Conservation (phyloP, 805 yeast genomes). For the Candida peoriensis region DNA sequence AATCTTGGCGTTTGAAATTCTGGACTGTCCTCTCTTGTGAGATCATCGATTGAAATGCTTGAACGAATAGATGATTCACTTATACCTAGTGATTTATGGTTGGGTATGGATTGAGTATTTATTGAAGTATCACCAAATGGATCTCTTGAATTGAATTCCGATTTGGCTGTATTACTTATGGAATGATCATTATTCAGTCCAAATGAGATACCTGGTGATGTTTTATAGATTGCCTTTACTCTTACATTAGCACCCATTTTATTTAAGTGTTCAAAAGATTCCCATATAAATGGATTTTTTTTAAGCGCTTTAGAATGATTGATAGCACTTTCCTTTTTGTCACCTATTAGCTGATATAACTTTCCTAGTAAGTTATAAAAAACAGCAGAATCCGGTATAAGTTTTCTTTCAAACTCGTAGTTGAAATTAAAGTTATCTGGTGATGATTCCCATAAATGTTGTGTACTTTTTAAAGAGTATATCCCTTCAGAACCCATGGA, state of each 20-base stretch:
- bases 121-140: slow-evolving; percentile 24
- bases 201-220: slow-evolving; percentile 10
- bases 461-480: slow-evolving; percentile 37
- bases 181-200: slow-evolving; percentile 7
- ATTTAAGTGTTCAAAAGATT: slow-evolving; percentile 75
- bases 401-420: slow-evolving; percentile 33
- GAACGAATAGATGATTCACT: slow-evolving; percentile 17
- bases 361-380: slow-evolving; percentile 67
- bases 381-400: slow-evolving; percentile 65
- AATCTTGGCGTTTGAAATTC: slow-evolving; percentile 39
- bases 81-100: slow-evolving; percentile 9
- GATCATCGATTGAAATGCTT: no score
- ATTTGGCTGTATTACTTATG: slow-evolving; percentile 1
- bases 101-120: slow-evolving; percentile 10
- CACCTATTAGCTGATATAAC: slow-evolving; percentile 54
- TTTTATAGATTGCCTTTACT: slow-evolving; percentile 48
- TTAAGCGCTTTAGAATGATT: slow-evolving; percentile 66
- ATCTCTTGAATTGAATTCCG: slow-evolving; percentile 17
- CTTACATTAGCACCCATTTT: slow-evolving; percentile 66
- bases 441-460: slow-evolving; percentile 31
- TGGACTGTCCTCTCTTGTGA: slow-evolving; percentile 13
- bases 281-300: slow-evolving; percentile 78
- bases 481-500: slow-evolving; percentile 59
- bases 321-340: slow-evolving; percentile 57
- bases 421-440: slow-evolving; percentile 15